Conservation (phyloP, 331 rosid species). For the Erythrophleum ivorense region DNA sequence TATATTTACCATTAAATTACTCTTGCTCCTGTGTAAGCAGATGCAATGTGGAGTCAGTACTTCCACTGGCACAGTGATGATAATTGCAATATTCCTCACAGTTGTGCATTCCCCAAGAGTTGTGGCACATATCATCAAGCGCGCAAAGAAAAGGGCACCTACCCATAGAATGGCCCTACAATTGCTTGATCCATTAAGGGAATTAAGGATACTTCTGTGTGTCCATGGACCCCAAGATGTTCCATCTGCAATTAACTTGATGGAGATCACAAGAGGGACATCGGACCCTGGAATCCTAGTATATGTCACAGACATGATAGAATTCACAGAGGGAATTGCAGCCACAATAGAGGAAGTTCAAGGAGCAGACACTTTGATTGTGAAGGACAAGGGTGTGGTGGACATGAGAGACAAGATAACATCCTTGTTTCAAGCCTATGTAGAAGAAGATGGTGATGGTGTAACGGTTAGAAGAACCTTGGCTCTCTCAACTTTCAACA, state of each 20-base stretch:
- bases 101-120: conserved; percentile 71
- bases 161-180: conserved; percentile 78
- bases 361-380: conserved; percentile 57
- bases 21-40: conserved; percentile 38
- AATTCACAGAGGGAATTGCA: conserved; percentile 71
- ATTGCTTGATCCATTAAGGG: conserved; percentile 68
- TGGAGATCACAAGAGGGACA: conserved; percentile 79
- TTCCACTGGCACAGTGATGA: conserved; percentile 58
- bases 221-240: conserved; percentile 76
- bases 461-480: conserved; percentile 64
- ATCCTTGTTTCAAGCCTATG: conserved; percentile 55
- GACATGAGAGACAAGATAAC: conserved; percentile 79
- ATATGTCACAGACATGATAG: conserved; percentile 81
- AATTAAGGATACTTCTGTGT: conserved; percentile 69
- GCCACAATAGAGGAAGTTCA: conserved; percentile 58
- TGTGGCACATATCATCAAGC: conserved; percentile 74
- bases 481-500: conserved; percentile 69
- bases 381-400: conserved; percentile 59
- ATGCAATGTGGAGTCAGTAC: conserved; percentile 51
- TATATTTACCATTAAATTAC: conserved; percentile 29
- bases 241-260: conserved; percentile 65
- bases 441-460: conserved; percentile 56
- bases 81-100: conserved; percentile 68
- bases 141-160: conserved; percentile 75
- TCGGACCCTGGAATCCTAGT: conserved; percentile 70